Conservation (phyloP, 345 rosid species). For the thale cress (Arabidopsis thaliana) region TAIR10.1 NC_003074.8:17152001-17152500, state of each 20-base stretch:
- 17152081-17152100: no score
- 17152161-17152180: background rate
- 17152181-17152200: background rate
- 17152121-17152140: no score
- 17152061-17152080: no score
- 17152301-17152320: no score
- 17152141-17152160: no score
- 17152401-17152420: background rate
- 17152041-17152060: no score
- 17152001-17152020: no score
- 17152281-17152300: background rate
- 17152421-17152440: conserved; percentile 29
- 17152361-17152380: background rate
- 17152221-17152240: background rate
- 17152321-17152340: background rate
- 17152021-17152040: no score
- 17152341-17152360: background rate
- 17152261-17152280: conserved; percentile 19
- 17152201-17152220: background rate
- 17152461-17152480: background rate
- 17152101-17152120: no score
- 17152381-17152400: background rate
- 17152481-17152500: background rate
- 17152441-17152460: conserved; percentile 11
- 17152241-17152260: background rate